These are phyloP conservation scores for Trichoderma asperelloides DNA, from an alignment of 495 filamentous ascomycete genomes.

Conservation along the genomic window DNA sequence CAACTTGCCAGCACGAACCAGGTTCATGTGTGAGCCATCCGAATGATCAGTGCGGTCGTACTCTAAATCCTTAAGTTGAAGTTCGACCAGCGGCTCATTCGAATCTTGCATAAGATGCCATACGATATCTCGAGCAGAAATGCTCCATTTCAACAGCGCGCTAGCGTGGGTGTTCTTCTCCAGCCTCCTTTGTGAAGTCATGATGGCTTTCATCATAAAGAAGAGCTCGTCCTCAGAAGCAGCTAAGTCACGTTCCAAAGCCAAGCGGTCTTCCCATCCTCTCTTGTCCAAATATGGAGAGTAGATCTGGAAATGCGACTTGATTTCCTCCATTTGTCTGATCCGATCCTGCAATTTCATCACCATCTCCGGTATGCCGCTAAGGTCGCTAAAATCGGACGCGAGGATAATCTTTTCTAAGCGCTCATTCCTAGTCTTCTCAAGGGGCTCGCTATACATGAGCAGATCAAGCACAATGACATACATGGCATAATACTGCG, in stretches of 20 bases:
- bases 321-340: slow-evolving; percentile 92
- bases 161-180: slow-evolving; percentile 65
- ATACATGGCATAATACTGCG: slow-evolving; percentile 94
- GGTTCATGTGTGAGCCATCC: slow-evolving; percentile 91
- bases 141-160: slow-evolving; percentile 79
- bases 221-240: slow-evolving; percentile 94
- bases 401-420: slow-evolving; percentile 98
- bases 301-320: slow-evolving; percentile 88
- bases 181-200: slow-evolving; percentile 79
- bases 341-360: slow-evolving; percentile 84
- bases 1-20: slow-evolving; percentile 74
- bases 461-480: slow-evolving; percentile 92
- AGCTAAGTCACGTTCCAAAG: slow-evolving; percentile 78
- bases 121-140: slow-evolving; percentile 83
- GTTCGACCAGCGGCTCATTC: slow-evolving; percentile 82
- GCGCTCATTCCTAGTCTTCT: slow-evolving; percentile 88
- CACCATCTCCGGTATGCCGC: slow-evolving; percentile 90
- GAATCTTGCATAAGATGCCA: slow-evolving; percentile 90
- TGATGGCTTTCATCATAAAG: slow-evolving; percentile 99
- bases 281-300: slow-evolving; percentile 77
- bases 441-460: slow-evolving; percentile 88
- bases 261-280: slow-evolving; percentile 82
- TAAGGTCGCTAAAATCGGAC: slow-evolving; percentile 97
- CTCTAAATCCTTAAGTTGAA: slow-evolving; percentile 78
- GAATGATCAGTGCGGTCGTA: slow-evolving; percentile 94